These are phyloP conservation scores for Exophiala xenobiotica DNA, from an alignment of 2,329 filamentous ascomycete species.

Conservation along the genomic window DNA sequence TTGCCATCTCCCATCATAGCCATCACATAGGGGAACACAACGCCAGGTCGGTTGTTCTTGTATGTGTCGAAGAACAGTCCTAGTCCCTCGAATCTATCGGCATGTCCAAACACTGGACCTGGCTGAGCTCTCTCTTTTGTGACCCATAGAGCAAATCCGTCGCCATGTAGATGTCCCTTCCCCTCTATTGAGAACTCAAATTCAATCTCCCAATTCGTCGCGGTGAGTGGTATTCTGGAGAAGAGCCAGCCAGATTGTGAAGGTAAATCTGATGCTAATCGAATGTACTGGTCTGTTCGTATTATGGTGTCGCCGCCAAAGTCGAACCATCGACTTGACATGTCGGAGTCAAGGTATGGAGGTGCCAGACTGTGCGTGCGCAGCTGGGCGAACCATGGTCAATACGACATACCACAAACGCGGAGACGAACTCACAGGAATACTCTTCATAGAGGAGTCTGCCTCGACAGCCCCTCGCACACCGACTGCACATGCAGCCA, in stretches of 20 bases:
- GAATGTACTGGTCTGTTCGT: constrained; percentile 76
- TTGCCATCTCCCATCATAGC: constrained; percentile 94
- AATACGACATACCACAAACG: constrained; percentile 4
- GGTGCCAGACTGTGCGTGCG: constrained; percentile 80
- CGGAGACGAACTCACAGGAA: constrained; percentile 55
- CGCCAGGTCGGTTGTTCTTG: constrained; percentile 97
- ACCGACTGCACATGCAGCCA: constrained; percentile 37
- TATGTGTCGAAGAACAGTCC: constrained; percentile 98
- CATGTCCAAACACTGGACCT: constrained; percentile 83
- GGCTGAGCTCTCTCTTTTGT: constrained; percentile 82
- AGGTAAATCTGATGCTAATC: constrained; percentile 83
- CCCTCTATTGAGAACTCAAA: constrained; percentile 94
- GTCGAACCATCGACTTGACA: constrained; percentile 98
- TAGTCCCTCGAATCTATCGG: constrained; percentile 87
- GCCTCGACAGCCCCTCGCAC: constrained; percentile 48
- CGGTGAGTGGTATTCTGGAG: constrained; percentile 88
- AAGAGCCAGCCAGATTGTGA: constrained; percentile 93
- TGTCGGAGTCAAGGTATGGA: constrained; percentile 95
- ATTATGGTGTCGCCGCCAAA: constrained; percentile 95
- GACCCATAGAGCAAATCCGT: constrained; percentile 97
- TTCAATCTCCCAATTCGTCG: constrained; percentile 98
- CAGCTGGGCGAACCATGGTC: constrained; percentile 54
- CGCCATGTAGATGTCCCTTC: constrained; percentile 84
- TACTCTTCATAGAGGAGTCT: constrained; percentile 60
- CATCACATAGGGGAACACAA: constrained; percentile 97